phyloP scores from a whole-genome alignment of 2,329 filamentous ascomycete genomes.

The Arthrobotrys iridis region DNA sequence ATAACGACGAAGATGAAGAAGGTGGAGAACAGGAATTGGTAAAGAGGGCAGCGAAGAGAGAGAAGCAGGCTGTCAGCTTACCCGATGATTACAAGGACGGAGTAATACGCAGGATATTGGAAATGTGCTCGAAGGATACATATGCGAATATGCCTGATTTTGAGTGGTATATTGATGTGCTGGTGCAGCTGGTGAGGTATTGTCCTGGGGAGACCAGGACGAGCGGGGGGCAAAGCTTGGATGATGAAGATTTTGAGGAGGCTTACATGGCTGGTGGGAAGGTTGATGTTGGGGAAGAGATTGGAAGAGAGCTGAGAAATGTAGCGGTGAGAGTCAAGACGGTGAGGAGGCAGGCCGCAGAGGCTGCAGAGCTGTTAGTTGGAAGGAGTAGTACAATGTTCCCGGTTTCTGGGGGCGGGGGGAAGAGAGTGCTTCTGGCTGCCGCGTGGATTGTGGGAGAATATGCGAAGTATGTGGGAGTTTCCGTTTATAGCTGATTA shows the following conservation, averaged over 20 bases:
- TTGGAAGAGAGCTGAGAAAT: conserved; percentile 87
- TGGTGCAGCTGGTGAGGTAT: conserved; percentile 84
- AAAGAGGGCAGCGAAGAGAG: conserved; percentile 60
- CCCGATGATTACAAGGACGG: conserved; percentile 87
- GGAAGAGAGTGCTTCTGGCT: conserved; percentile 75
- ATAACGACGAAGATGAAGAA: conserved; percentile 68
- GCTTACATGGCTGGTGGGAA: conserved; percentile 37
- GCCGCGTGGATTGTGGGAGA: conserved; percentile 89
- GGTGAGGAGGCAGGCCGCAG: conserved; percentile 80
- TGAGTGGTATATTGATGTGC: conserved; percentile 94
- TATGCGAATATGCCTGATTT: conserved; percentile 89
- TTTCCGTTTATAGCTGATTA: not conserved
- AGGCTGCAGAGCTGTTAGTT: conserved; percentile 81
- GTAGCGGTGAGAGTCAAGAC: conserved; percentile 90
- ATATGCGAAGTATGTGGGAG: conserved; percentile 70
- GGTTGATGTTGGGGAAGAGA: conserved; percentile 71
- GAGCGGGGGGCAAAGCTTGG: conserved; percentile 30
- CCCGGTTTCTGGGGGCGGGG: conserved; percentile 65
- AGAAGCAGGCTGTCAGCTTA: conserved; percentile 68
- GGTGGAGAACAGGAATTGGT: conserved; percentile 20
- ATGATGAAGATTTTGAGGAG: conserved; percentile 49
- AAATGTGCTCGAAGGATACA: conserved; percentile 89
- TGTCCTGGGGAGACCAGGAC: conserved; percentile 63
- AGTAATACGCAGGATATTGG: conserved; percentile 82
- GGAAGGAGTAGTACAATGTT: conserved; percentile 66